phyloP scores from a whole-genome alignment of 352 stramenopile species.

The Chrysophaeum taylorii region DNA sequence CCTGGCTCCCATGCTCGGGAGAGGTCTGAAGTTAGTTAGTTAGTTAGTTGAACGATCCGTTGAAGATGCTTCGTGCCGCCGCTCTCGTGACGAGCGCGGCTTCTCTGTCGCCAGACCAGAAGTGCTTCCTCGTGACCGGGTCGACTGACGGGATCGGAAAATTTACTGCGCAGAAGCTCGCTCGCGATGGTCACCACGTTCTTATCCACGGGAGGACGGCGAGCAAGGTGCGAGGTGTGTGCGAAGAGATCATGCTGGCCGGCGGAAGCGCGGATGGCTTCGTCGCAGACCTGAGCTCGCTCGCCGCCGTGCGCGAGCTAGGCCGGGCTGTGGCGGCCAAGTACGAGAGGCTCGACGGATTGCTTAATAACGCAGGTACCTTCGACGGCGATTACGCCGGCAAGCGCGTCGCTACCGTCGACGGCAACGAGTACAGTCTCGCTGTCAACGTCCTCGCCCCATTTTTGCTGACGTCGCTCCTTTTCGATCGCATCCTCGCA shows the following conservation, averaged over 20 bases:
- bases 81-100: no score
- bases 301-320: not conserved
- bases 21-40: no score
- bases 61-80: no score
- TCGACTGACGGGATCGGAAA: not conserved
- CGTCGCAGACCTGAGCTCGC: not conserved
- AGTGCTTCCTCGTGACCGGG: not conserved
- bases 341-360: not conserved
- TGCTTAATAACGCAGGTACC: constrained; percentile 5
- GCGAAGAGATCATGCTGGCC: not conserved
- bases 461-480: not conserved
- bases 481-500: not conserved
- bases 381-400: not conserved
- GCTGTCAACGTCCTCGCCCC: constrained; percentile 1
- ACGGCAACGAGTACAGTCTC: constrained; percentile 1
- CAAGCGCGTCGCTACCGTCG: not conserved
- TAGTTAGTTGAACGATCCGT: no score
- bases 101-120: no score
- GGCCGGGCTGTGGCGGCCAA: not conserved
- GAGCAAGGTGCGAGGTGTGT: not conserved
- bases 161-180: not conserved
- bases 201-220: not conserved
- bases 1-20: no score
- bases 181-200: not conserved
- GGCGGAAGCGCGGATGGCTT: not conserved